Percentiles rank a stretch among this genome's conserved stretches.
Evolutionary conservation across 768 basidiomycete genomes (phyloP).

Genomic region (Clavulina sp.): DNA sequence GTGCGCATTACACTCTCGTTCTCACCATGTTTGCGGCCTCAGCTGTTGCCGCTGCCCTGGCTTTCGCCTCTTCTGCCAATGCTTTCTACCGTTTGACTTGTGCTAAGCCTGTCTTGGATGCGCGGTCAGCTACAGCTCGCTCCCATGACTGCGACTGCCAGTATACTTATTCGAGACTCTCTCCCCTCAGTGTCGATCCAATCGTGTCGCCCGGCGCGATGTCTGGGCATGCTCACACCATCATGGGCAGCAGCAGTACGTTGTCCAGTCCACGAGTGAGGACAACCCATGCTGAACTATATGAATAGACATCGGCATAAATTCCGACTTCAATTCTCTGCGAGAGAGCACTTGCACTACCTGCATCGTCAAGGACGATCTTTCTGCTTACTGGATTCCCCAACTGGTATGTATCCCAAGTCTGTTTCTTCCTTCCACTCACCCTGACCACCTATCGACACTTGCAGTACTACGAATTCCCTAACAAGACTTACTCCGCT

Average conservation of each 20-base stretch:
- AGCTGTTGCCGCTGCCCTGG: background rate
- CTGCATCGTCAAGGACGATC: slow-evolving; percentile 5
- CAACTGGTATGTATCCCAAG: background rate
- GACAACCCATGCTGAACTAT: background rate
- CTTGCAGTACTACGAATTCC: background rate
- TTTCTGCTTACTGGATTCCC: slow-evolving; percentile 8
- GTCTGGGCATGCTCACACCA: slow-evolving; percentile 4
- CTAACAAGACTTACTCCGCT: background rate
- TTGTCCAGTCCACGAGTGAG: background rate
- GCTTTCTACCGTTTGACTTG: background rate
- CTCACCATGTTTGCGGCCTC: too few relatives aligned
- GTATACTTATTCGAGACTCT: too few relatives aligned
- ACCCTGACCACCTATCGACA: background rate
- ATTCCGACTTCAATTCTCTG: background rate
- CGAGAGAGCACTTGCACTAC: slow-evolving; percentile 6
- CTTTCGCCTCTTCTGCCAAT: background rate
- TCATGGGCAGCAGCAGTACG: background rate
- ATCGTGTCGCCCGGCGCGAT: slow-evolving; percentile 4
- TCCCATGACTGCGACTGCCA: too few relatives aligned
- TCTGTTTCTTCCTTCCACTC: background rate
- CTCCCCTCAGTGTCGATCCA: too few relatives aligned
- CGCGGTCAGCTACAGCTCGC: too few relatives aligned
- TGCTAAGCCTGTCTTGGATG: background rate
- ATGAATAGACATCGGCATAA: background rate
- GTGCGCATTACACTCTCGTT: too few relatives aligned